Evolutionary conservation across 2,329 filamentous ascomycete genomes (phyloP).

Genomic region (Aspergillus neoniger): DNA sequence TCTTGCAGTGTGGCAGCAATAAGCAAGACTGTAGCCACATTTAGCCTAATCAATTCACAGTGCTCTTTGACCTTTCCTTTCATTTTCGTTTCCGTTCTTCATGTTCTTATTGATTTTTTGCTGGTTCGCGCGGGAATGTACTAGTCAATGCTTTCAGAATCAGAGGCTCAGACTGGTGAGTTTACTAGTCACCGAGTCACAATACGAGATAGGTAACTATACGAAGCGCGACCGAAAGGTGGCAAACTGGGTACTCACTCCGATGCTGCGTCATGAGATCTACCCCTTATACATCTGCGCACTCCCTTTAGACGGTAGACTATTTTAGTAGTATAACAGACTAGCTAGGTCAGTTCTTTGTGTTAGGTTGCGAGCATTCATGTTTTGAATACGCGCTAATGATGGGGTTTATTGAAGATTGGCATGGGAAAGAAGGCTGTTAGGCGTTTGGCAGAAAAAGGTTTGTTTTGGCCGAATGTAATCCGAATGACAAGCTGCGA

Average conservation of each 20-base stretch:
- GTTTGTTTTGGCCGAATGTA: conserved; percentile 14
- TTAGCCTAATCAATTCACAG: background rate
- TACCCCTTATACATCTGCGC: background rate
- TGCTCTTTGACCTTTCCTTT: background rate
- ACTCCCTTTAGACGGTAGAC: no score
- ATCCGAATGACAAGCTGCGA: conserved; percentile 5
- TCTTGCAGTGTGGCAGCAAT: background rate
- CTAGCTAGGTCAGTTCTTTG: no score
- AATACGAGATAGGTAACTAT: background rate
- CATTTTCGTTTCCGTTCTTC: background rate
- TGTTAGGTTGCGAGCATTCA: no score
- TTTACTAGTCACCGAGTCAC: background rate
- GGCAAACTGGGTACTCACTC: background rate
- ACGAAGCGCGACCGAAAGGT: background rate
- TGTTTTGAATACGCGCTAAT: no score
- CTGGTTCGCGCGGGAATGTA: no score
- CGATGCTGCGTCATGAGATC: background rate
- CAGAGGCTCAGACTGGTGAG: no score
- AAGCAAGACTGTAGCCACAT: background rate
- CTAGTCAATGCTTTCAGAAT: no score
- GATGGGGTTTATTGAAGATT: no score
- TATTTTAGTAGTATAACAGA: background rate
- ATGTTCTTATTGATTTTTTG: background rate
- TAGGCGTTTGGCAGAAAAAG: background rate
- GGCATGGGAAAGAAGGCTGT: no score